Evolutionary conservation across 495 filamentous ascomycete species (phyloP), one percentile per base, ranked within the genome.

Genomic region (Aspergillus cristatus): DNA sequence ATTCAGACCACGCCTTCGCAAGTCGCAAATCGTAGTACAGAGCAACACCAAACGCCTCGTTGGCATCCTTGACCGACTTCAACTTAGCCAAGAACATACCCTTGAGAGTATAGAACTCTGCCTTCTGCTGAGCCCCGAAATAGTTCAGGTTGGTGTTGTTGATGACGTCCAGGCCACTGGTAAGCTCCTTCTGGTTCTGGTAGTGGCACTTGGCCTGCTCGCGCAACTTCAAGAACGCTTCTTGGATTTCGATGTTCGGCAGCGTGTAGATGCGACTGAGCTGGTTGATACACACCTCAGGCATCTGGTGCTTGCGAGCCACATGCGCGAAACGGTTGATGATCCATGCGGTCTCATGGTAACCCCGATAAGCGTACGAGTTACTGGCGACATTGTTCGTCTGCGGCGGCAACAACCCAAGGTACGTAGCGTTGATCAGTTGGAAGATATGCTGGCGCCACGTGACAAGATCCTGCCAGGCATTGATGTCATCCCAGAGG

Each of bases 81-180:
- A 97, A 73, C 61, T 95, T 97, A 40, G 89, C 89, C 12, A 96
- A 69, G 70, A 99, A 99, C 93, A 99, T 99, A 33, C 93, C 93
- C 68, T 99, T 99, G 32, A 99, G 72, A 0, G 89, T 99, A 64
- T 94, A 97, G 62, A 99, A 99, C 54, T 99, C 93, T 4, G 93
- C 93, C 60, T 96, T 97, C 55, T 99, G 93, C 51, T 88, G 80
- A 6, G 83, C 69, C 40, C 86, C 91, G 56, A 99, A 99, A 62
- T 96, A 99, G 52, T 91, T 94, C 18, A 99, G 76, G 45, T 99
- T 99, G 37, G 93, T 99, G 50, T 99, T 99, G 60, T 99, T 97
- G 49, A 99, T 99, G 6, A 99, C 93, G 57, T 99, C 93, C 40
- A 99, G 54, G 2, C 93, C 93, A 53, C 78, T 90, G 33, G 77